phyloP scores from a whole-genome alignment of 352 stramenopile genomes.

The Phytophthora constricta region DNA sequence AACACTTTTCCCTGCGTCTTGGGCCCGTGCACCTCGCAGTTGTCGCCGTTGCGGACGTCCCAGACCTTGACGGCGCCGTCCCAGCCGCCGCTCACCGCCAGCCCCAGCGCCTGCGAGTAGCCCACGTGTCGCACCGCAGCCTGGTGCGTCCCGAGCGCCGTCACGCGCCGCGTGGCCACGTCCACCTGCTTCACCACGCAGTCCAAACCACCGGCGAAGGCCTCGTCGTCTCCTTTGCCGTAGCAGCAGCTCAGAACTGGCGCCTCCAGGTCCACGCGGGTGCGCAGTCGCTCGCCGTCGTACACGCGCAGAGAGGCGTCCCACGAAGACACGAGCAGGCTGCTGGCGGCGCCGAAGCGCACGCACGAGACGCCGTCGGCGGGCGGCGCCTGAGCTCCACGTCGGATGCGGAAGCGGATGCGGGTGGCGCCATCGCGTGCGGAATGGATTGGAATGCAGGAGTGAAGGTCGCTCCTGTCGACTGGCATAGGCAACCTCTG shows the following conservation, averaged over 20 bases:
- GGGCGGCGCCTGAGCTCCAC: slow-evolving; percentile 74
- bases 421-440: slow-evolving; percentile 14
- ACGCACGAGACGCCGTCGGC: slow-evolving; percentile 86
- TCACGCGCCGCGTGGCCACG: slow-evolving; percentile 47
- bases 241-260: slow-evolving; percentile 77
- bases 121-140: slow-evolving; percentile 63
- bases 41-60: slow-evolving; percentile 67
- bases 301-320: slow-evolving; percentile 76
- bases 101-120: slow-evolving; percentile 62
- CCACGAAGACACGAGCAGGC: slow-evolving; percentile 81
- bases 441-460: slow-evolving; percentile 15
- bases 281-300: slow-evolving; percentile 56
- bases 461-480: too few relatives aligned
- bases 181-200: slow-evolving; percentile 67
- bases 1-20: slow-evolving; percentile 69
- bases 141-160: slow-evolving; percentile 48
- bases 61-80: slow-evolving; percentile 70
- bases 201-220: slow-evolving; percentile 80
- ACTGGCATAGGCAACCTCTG: background rate
- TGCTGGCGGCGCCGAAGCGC: slow-evolving; percentile 70
- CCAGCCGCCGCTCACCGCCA: slow-evolving; percentile 73
- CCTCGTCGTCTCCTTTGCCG: slow-evolving; percentile 62
- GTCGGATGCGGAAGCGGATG: slow-evolving; percentile 31
- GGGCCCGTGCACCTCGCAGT: slow-evolving; percentile 53
- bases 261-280: slow-evolving; percentile 73